Conservation (phyloP, 2,329 filamentous ascomycete genomes). For the Berkeleyomyces basicola region DNA sequence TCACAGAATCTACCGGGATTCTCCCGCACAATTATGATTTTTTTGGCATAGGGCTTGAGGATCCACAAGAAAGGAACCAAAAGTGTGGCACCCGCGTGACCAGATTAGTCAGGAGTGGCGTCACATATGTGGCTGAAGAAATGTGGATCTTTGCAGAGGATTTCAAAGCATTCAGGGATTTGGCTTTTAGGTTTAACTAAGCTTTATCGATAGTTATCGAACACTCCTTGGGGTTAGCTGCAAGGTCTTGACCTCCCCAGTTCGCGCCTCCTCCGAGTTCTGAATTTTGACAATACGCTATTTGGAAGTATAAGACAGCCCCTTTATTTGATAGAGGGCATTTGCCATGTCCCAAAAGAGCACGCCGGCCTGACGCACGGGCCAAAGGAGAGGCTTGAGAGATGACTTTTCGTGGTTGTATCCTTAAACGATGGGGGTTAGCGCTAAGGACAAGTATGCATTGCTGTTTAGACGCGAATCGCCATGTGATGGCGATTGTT, state of each 20-base stretch:
- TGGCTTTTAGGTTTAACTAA: background rate
- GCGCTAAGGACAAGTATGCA: too few species aligned
- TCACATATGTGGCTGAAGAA: background rate
- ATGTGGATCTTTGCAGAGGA: too few species aligned
- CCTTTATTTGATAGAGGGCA: background rate
- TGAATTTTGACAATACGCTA: too few species aligned
- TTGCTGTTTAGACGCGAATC: too few species aligned
- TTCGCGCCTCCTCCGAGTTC: too few species aligned
- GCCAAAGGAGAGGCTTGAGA: background rate
- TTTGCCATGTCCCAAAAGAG: background rate
- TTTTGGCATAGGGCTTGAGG: conserved; percentile 12
- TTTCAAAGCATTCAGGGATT: background rate
- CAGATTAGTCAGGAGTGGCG: background rate
- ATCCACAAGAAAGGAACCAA: conserved; percentile 8
- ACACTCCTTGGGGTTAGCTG: too few species aligned
- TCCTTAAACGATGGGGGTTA: too few species aligned
- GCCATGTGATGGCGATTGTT: too few species aligned
- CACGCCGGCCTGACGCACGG: background rate
- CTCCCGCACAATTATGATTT: conserved; percentile 12
- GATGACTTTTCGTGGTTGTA: too few species aligned
- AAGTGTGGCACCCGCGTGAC: conserved; percentile 5
- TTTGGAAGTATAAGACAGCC: background rate
- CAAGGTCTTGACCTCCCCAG: too few species aligned
- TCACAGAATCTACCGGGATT: conserved; percentile 10
- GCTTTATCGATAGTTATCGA: too few species aligned